These are phyloP conservation scores for Chloris gayana DNA, from an alignment of 176 grass and related monocot genomes.

Conservation along the genomic window DNA sequence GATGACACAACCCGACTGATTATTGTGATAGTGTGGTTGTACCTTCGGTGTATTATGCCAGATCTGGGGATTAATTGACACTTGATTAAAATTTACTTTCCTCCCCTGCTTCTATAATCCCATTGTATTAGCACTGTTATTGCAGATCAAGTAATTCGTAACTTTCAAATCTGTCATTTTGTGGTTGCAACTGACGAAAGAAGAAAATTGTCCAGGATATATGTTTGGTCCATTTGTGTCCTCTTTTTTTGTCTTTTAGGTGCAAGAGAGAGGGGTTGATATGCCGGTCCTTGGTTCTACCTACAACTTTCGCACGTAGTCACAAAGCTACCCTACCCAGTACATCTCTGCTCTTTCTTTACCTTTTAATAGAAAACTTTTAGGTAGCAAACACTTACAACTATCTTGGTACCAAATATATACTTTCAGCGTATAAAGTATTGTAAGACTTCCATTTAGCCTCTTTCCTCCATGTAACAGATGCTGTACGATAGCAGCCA, in stretches of 20 bases:
- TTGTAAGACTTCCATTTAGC: background rate
- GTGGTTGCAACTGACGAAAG: background rate
- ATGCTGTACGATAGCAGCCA: background rate
- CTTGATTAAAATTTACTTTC: background rate
- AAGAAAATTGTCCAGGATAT: background rate
- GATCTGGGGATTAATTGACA: slow-evolving; percentile 20
- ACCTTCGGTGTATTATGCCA: slow-evolving; percentile 28
- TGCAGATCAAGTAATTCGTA: background rate
- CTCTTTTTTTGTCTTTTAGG: too few species aligned
- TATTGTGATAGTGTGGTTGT: slow-evolving; percentile 26
- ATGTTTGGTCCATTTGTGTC: background rate
- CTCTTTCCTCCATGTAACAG: background rate
- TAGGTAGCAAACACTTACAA: too few species aligned
- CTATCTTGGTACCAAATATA: too few species aligned
- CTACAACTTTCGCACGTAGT: too few species aligned
- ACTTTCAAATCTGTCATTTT: background rate
- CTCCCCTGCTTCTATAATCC: background rate
- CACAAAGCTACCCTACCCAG: background rate
- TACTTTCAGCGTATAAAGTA: too few species aligned
- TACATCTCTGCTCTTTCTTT: too few species aligned
- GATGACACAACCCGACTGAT: slow-evolving; percentile 12
- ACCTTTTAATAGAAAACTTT: too few species aligned
- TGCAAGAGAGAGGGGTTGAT: too few species aligned
- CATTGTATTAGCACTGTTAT: background rate
- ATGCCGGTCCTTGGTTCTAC: too few species aligned